Base-by-base conservation (phyloP, 495 filamentous ascomycete genomes). In the Hypoxylon perforatum region DNA sequence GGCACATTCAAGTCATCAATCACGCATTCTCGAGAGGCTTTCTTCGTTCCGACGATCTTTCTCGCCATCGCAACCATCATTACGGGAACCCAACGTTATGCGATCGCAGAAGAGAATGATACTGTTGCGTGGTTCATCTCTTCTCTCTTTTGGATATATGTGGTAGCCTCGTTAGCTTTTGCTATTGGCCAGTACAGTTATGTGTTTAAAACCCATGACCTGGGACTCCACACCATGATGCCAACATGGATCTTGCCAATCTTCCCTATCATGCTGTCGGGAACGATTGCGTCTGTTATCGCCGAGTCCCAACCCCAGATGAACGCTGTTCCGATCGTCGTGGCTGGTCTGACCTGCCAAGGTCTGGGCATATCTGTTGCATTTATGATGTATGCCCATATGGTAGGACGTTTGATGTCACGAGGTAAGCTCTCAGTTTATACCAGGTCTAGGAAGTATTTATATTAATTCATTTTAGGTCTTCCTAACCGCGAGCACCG, bases 31-130 rank as follows among this genome's bases (percentile, higher is more conserved):
- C 74, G 81, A 19, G 89, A 92, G 70, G 83, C 85, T 9, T 82
- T 91, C 42, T 91, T 91, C 80, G 82, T 90, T 39, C 81, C 86
- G 18, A 87, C 87, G n/a, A 85, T 90, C 71, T 89, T 85, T 71
- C 81, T 92, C 19, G 85, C 86, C 1, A 62, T 90, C n/a, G 85
- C 88, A 9, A 87, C 87, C 33, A 82, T 90, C 49, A 82, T 91
- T 39, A 81, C 80, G 14, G 83, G 86, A 17, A 82, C 86, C 0
- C 81, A 85, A 28, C 77, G 79, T 4, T 91, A 90, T 73, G 87
- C 85, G 41, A 73, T 88, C 46, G 68, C 80, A 6, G 44, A 65
- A 62, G 44, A 72, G 61, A 70, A 75, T 65, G 61, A 77, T 4
- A 64, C 63, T 8, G 68, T 73, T 4, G 70, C 76, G n/a, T 70